Evolutionary conservation across 2,329 filamentous ascomycete species (phyloP).

Genomic region (Helminthosporium solani): DNA sequence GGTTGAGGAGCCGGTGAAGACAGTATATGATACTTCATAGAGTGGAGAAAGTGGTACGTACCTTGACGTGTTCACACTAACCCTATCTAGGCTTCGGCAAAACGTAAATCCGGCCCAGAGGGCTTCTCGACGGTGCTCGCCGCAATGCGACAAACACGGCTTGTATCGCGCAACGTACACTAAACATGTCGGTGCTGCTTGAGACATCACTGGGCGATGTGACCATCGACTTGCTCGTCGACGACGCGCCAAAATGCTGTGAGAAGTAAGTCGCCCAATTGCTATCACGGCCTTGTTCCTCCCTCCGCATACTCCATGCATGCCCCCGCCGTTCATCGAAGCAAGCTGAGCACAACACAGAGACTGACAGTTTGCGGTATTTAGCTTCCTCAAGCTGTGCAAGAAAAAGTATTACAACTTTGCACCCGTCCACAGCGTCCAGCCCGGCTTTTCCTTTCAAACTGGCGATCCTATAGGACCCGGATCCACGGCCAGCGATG

Average conservation of each 20-base stretch:
- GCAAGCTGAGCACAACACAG: constrained; percentile 55
- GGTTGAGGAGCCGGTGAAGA: background rate
- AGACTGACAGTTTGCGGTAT: constrained; percentile 52
- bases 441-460: constrained; percentile 95
- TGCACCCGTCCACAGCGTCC: constrained; percentile 84
- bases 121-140: background rate
- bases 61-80: background rate
- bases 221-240: constrained; percentile 87
- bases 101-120: background rate
- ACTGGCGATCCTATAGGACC: constrained; percentile 93
- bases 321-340: constrained; percentile 30
- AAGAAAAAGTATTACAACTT: constrained; percentile 99
- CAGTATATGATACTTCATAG: background rate
- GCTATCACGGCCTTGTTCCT: constrained; percentile 10
- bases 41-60: constrained; percentile 4
- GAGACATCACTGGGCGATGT: constrained; percentile 94
- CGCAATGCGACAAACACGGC: constrained; percentile 22
- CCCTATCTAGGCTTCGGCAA: background rate
- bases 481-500: constrained; percentile 79
- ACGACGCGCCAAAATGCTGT: constrained; percentile 87
- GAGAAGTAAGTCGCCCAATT: constrained; percentile 72
- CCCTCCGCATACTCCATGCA: constrained; percentile 19
- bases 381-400: constrained; percentile 94
- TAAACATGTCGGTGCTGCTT: constrained; percentile 81
- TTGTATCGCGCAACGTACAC: background rate